Percentiles rank a stretch among this genome's conserved stretches.
phyloP scores from a whole-genome alignment of 2,329 filamentous ascomycete species.

The Colletotrichum trifolii region DNA sequence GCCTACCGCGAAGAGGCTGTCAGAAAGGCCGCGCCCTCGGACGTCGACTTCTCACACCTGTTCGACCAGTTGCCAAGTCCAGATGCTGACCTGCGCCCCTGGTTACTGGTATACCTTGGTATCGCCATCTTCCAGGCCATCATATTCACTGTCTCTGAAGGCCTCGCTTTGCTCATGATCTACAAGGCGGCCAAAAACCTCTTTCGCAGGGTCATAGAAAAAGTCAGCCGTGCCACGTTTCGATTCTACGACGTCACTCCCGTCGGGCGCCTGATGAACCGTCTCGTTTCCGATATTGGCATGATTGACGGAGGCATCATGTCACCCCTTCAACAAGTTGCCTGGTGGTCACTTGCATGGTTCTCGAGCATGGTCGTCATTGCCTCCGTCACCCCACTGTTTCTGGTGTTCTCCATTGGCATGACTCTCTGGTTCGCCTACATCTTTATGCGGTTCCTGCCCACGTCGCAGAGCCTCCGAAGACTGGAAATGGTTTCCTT shows the following conservation, averaged over 20 bases:
- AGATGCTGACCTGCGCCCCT: conserved; percentile 73
- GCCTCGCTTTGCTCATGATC: conserved; percentile 79
- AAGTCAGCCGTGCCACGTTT: conserved; percentile 84
- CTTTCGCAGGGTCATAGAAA: conserved; percentile 77
- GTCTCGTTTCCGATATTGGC: conserved; percentile 89
- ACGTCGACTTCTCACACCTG: conserved; percentile 42
- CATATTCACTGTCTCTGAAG: conserved; percentile 69
- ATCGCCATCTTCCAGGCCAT: conserved; percentile 72
- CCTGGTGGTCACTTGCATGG: conserved; percentile 78
- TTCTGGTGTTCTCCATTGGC: conserved; percentile 76
- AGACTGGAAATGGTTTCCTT: conserved; percentile 91
- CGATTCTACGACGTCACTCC: conserved; percentile 93
- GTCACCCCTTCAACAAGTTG: conserved; percentile 75
- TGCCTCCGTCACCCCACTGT: conserved; percentile 79
- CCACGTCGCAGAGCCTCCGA: conserved; percentile 84
- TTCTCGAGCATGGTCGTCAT: conserved; percentile 80
- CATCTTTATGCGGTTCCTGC: conserved; percentile 82
- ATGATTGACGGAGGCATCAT: conserved; percentile 91
- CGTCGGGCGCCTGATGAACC: conserved; percentile 90
- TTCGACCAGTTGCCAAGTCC: conserved; percentile 73
- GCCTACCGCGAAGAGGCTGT: conserved; percentile 60
- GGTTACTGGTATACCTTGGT: conserved; percentile 77
- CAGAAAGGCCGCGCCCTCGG: background rate
- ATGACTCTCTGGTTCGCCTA: conserved; percentile 77
- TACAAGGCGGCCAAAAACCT: conserved; percentile 81